Percentiles rank a stretch among this genome's conserved stretches.
phyloP scores from a whole-genome alignment of 257 asterid genomes.

The Solanum phureja region DNA sequence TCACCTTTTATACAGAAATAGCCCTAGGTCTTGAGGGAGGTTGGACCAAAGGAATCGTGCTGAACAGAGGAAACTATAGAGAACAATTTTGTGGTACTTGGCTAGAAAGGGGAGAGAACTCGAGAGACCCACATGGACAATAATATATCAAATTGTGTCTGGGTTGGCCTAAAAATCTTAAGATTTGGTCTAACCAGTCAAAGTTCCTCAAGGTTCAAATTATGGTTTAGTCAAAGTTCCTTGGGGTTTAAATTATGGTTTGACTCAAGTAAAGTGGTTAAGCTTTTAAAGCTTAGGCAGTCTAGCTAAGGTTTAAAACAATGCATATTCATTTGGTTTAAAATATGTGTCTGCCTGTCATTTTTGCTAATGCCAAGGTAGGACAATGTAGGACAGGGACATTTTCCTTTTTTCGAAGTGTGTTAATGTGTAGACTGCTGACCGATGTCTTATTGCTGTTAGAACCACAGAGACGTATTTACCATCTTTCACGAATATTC shows the following conservation, averaged over 20 bases:
- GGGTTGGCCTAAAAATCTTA: not conserved
- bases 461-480: not conserved
- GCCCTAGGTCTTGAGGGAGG: not conserved
- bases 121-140: not conserved
- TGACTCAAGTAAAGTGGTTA: not conserved
- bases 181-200: not conserved
- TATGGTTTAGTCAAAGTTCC: not conserved
- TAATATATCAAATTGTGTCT: not conserved
- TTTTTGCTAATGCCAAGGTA: not conserved
- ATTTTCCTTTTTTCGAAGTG: not conserved
- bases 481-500: not conserved
- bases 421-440: not conserved
- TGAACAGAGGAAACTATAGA: not conserved
- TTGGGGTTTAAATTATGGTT: not conserved
- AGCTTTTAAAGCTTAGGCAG: not conserved
- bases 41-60: not conserved
- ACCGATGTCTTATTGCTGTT: not conserved
- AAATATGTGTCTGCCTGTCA: not conserved
- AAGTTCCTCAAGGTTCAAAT: not conserved
- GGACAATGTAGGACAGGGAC: not conserved
- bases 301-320: not conserved
- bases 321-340: not conserved
- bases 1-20: not conserved
- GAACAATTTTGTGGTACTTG: not conserved
- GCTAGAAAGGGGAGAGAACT: not conserved